Evolutionary conservation across 495 filamentous ascomycete species (phyloP).

Genomic region (Neurospora sp.): DNA sequence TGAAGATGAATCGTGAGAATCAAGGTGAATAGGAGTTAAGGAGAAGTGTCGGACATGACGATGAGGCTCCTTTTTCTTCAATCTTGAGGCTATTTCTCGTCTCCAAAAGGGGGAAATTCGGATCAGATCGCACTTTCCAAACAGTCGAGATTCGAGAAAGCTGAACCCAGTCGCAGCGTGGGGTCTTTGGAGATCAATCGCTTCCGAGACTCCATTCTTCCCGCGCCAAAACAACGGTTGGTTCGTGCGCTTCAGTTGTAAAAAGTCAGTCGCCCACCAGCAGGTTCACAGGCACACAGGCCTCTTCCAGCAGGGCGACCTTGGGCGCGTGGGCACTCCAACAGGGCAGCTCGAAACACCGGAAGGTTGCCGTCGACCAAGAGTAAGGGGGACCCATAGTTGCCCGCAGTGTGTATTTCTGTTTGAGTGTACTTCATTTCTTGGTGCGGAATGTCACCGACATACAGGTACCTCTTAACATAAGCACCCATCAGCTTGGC

Average conservation of each 20-base stretch:
- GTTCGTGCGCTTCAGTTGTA: not conserved
- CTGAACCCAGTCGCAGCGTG: not conserved
- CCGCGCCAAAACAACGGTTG: not conserved
- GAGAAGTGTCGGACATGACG: not conserved
- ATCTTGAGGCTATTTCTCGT: not conserved
- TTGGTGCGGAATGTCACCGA: not conserved
- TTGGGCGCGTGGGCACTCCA: not conserved
- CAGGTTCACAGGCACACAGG: not conserved
- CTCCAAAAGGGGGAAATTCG: not conserved
- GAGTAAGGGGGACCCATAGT: not conserved
- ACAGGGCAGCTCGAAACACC: not conserved
- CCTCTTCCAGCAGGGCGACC: not conserved
- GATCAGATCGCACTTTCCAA: not conserved
- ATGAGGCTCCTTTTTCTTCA: not conserved
- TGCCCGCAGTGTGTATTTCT: not conserved
- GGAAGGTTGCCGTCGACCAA: not conserved
- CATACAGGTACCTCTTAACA: not conserved
- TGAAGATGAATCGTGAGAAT: not conserved
- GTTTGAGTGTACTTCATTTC: not conserved
- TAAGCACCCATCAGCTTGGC: not conserved
- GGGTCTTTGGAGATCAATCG: not conserved
- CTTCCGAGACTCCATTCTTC: not conserved
- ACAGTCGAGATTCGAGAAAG: not conserved
- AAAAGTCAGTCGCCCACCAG: not conserved
- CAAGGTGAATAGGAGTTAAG: not conserved